Evolutionary conservation across 495 filamentous ascomycete species (phyloP).

Genomic region (Aspergillus sclerotioniger): DNA sequence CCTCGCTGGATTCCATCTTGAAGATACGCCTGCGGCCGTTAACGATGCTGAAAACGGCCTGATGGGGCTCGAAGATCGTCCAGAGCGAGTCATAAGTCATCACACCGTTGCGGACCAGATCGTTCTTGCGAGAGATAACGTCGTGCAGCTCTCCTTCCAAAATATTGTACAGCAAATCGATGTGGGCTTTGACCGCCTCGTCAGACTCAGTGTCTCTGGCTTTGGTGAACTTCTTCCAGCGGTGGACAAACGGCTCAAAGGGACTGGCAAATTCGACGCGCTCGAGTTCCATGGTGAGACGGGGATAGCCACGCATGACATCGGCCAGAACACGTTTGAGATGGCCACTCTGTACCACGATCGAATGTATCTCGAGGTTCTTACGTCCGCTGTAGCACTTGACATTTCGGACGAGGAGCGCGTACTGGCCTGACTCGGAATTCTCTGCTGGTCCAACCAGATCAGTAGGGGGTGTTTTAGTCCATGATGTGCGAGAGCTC

Average conservation of each 20-base stretch:
- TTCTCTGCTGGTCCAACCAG: conserved; percentile 50
- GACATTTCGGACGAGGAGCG: conserved; percentile 51
- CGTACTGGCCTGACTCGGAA: conserved; percentile 50
- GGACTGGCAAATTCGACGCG: conserved; percentile 58
- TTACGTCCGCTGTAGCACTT: conserved; percentile 61
- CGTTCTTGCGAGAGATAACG: conserved; percentile 54
- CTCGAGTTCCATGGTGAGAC: conserved; percentile 58
- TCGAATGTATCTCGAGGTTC: conserved; percentile 58
- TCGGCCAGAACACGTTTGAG: conserved; percentile 56
- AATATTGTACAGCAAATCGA: conserved; percentile 54
- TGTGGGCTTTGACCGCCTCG: conserved; percentile 50
- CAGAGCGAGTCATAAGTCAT: conserved; percentile 59
- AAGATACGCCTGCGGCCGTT: conserved; percentile 39
- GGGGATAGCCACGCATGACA: conserved; percentile 61
- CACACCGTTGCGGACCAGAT: conserved; percentile 55
- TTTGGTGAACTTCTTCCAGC: conserved; percentile 56
- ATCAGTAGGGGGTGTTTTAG: conserved; percentile 41
- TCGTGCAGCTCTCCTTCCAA: conserved; percentile 59
- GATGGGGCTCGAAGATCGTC: conserved; percentile 53
- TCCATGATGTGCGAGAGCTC: conserved; percentile 27
- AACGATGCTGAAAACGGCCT: conserved; percentile 35
- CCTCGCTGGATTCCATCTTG: conserved; percentile 26
- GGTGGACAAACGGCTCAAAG: conserved; percentile 65
- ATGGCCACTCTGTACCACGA: conserved; percentile 63
- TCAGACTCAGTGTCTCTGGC: conserved; percentile 49